Evolutionary conservation across 495 filamentous ascomycete species (phyloP).

Genomic region (Tuber umbilicatum): DNA sequence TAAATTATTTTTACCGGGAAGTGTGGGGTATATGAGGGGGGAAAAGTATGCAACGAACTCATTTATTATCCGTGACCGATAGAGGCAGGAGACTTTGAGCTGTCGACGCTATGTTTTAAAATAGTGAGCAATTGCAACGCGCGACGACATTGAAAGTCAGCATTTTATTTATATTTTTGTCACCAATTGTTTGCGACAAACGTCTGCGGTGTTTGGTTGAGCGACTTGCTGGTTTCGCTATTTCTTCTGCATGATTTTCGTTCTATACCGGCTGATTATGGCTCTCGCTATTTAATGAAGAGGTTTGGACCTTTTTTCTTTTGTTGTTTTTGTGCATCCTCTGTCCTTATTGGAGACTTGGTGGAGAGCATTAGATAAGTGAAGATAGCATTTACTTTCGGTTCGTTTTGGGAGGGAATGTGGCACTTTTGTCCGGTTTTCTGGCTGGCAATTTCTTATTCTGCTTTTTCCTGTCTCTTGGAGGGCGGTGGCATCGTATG

Average conservation of each 20-base stretch:
- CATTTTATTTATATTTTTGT: neutral
- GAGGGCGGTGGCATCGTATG: neutral
- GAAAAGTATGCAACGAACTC: neutral
- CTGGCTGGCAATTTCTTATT: neutral
- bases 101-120: neutral
- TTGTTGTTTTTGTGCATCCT: neutral
- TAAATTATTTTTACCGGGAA: neutral
- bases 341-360: neutral
- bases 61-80: conserved; percentile 2
- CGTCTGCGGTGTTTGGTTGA: neutral
- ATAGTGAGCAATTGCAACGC: conserved; percentile 2
- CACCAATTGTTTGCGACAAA: neutral
- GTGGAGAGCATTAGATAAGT: neutral
- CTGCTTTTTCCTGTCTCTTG: neutral
- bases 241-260: neutral
- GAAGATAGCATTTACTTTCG: neutral
- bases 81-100: neutral
- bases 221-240: neutral
- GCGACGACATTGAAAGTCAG: neutral
- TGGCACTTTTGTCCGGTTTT: neutral
- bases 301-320: neutral
- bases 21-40: neutral
- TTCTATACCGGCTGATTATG: neutral
- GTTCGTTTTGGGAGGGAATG: neutral
- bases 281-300: neutral